A percentile compares a stretch with the other conserved stretches of the same genome.
phyloP scores from a whole-genome alignment of 495 filamentous ascomycete species.

The Penicillium soppii region DNA sequence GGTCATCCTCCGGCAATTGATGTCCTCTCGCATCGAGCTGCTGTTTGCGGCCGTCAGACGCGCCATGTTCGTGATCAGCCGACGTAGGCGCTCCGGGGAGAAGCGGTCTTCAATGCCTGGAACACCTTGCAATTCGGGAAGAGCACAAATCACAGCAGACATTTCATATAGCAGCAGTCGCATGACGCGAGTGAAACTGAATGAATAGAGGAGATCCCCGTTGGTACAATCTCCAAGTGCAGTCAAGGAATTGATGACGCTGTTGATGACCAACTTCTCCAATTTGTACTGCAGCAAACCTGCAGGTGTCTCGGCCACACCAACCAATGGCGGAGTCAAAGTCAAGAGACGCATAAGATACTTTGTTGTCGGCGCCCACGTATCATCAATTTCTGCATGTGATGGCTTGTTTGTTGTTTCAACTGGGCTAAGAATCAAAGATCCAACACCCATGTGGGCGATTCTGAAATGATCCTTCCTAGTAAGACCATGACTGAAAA shows the following conservation, averaged over 20 bases:
- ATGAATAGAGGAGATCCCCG: slow-evolving; percentile 65
- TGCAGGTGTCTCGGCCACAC: slow-evolving; percentile 43
- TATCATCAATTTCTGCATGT: slow-evolving; percentile 18
- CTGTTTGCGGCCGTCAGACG: slow-evolving; percentile 64
- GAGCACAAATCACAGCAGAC: slow-evolving; percentile 56
- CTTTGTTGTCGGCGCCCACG: slow-evolving; percentile 44
- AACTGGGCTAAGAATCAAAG: slow-evolving; percentile 58
- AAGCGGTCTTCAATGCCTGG: slow-evolving; percentile 60
- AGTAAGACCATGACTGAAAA: slow-evolving; percentile 65
- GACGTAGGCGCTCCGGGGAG: slow-evolving; percentile 53
- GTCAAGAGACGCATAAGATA: slow-evolving; percentile 52
- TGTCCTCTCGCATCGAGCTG: slow-evolving; percentile 82
- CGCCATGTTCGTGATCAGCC: slow-evolving; percentile 54
- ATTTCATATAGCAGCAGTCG: slow-evolving; percentile 67
- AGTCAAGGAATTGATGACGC: slow-evolving; percentile 79
- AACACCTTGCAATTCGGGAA: slow-evolving; percentile 65
- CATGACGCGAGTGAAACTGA: slow-evolving; percentile 53
- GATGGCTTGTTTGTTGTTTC: slow-evolving; percentile 20
- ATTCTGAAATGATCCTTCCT: slow-evolving; percentile 57
- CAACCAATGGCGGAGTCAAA: slow-evolving; percentile 48
- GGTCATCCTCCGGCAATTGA: slow-evolving; percentile 58
- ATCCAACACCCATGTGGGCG: slow-evolving; percentile 62
- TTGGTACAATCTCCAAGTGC: slow-evolving; percentile 71
- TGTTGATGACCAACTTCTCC: slow-evolving; percentile 77
- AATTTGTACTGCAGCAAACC: slow-evolving; percentile 59